phyloP scores from a whole-genome alignment of 1,284 basidiomycete genomes.

The Entoloma clypeatum region DNA sequence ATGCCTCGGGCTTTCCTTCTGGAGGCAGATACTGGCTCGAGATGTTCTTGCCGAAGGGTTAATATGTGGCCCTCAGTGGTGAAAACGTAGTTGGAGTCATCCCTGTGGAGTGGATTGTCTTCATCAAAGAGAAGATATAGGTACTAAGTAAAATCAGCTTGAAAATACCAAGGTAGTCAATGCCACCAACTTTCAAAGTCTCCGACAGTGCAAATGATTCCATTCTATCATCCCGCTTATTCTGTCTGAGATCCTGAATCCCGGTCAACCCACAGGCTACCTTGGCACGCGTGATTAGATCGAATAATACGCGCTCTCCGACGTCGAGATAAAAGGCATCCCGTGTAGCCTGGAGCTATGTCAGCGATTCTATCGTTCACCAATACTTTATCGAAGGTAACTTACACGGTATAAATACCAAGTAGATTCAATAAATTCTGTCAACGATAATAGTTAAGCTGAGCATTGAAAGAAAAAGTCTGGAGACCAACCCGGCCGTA shows the following conservation, averaged over 20 bases:
- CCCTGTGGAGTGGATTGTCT: slow-evolving; percentile 66
- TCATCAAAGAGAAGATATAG: slow-evolving; percentile 91
- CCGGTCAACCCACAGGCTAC: slow-evolving; percentile 84
- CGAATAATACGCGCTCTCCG: slow-evolving; percentile 78
- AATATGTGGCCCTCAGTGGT: slow-evolving; percentile 95
- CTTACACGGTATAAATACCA: slow-evolving; percentile 88
- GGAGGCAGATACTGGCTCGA: slow-evolving; percentile 52
- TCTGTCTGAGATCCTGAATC: slow-evolving; percentile 76
- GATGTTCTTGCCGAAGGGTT: slow-evolving; percentile 50
- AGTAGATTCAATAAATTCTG: slow-evolving; percentile 89
- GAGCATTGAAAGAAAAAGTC: neutral
- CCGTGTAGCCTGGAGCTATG: slow-evolving; percentile 68
- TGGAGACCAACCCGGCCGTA: slow-evolving; percentile 60
- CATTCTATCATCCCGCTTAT: slow-evolving; percentile 85
- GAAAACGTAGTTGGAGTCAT: slow-evolving; percentile 81
- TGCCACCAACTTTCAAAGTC: slow-evolving; percentile 69
- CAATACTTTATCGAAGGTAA: slow-evolving; percentile 13
- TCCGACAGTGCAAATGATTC: slow-evolving; percentile 90
- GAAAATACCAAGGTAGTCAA: slow-evolving; percentile 3
- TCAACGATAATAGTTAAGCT: slow-evolving; percentile 7
- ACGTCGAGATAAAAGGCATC: slow-evolving; percentile 91
- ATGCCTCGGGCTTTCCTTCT: slow-evolving; percentile 61
- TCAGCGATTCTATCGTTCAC: slow-evolving; percentile 12
- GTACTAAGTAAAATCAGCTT: slow-evolving; percentile 53
- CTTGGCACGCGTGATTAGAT: slow-evolving; percentile 70